These are phyloP conservation scores for Mortierella sp. DNA, from an alignment of 371 early-diverging fungal species.

Conservation along the genomic window DNA sequence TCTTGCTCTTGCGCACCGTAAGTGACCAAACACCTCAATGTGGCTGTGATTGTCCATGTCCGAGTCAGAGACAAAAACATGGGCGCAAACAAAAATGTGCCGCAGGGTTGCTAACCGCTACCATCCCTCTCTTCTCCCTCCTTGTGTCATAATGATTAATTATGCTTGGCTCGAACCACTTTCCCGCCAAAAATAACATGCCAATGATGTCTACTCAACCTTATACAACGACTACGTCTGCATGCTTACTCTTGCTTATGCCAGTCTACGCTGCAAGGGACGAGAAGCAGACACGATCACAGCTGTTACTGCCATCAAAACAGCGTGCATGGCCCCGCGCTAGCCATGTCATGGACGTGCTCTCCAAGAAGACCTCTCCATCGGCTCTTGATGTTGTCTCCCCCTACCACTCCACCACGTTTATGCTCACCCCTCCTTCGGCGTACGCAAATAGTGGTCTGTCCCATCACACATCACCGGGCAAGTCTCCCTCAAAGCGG, in stretches of 20 bases:
- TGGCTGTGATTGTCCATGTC: background rate
- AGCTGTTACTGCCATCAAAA: constrained; percentile 10
- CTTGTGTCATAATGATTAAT: background rate
- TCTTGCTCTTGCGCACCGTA: constrained; percentile 16
- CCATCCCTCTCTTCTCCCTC: background rate
- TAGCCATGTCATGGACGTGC: constrained; percentile 37
- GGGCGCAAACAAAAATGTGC: too few species aligned
- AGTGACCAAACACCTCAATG: background rate
- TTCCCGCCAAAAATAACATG: constrained; percentile 16
- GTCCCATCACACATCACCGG: too few species aligned
- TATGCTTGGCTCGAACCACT: background rate
- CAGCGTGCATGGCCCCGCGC: constrained; percentile 52
- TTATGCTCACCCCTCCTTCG: constrained; percentile 51
- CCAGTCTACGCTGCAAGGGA: background rate
- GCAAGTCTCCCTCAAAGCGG: constrained; percentile 15
- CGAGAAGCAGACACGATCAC: constrained; percentile 10
- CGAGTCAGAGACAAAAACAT: background rate
- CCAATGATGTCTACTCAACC: background rate
- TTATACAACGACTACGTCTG: background rate
- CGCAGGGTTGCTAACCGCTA: background rate
- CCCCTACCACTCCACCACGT: constrained; percentile 42
- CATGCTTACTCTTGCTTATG: background rate
- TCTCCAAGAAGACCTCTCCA: constrained; percentile 35
- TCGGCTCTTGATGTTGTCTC: constrained; percentile 47
- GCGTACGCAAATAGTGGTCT: constrained; percentile 28